Evolutionary conservation across 306 rosid species (phyloP), one percentile per base, ranked within the genome.

Genomic region (Acacia confusa): DNA sequence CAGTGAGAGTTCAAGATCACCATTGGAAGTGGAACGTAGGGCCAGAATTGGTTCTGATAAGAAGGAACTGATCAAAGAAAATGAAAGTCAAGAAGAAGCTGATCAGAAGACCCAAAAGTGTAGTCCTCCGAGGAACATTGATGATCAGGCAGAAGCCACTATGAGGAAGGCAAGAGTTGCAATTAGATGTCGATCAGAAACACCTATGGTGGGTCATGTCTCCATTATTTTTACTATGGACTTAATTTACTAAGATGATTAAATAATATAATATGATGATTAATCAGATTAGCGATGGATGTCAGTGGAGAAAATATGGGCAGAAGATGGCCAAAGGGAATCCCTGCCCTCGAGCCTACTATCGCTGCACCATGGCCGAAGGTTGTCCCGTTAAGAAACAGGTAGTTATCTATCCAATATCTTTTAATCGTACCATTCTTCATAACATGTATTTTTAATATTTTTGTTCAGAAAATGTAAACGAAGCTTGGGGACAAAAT

Each of bases 261-360:
- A 58, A 24, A 27, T 65, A 32, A 32, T 45, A 30, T n/a, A n/a
- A 34, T 73, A 32, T 57, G 71, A 85, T 63, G 0, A 63, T 65
- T 6, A 2, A 47, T 47, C 69, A 95, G 99, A 89, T 95, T 28
- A 86, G 83, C 40, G 98, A 95, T 85, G 98, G 99, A 11, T 93
- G 99, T 36, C 99, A 95, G 82, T 95, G 98, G 99, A 79, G 99
- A 43, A 95, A 95, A 83, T 95, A 95, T 70, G 99, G 99, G 9
- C 99, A 95, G 82, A 95, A 95, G 72, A 89, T 88, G 90, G 92
- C 97, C 0, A 95, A 95, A 78, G 98, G 98, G 72, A 95, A 90
- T 76, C 97, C 97, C 6, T 90, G 94, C 82, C 97, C 99, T 70
- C 89, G 98, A 72, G 97, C 98, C 82, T 95, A 95, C 85, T 95